These are phyloP conservation scores for Tulasnella sp. DNA, from an alignment of 768 basidiomycete species.

Conservation along the genomic window DNA sequence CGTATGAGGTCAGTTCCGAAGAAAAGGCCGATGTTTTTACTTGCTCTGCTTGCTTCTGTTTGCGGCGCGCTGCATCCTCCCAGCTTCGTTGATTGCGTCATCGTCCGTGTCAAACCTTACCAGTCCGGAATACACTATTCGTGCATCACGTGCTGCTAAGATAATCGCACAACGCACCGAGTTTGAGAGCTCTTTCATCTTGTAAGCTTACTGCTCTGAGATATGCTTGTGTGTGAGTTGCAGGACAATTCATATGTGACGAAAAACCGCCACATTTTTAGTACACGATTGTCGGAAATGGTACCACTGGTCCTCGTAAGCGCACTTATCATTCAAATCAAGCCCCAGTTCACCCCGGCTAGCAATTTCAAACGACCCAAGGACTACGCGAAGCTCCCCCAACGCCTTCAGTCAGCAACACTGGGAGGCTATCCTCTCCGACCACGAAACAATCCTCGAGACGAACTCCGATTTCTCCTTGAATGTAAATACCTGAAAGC, in stretches of 20 bases:
- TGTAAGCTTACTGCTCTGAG: too few relatives aligned
- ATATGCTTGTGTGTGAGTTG: too few relatives aligned
- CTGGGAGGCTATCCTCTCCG: slow-evolving; percentile 35
- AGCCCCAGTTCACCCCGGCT: neutral
- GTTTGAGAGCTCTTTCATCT: too few relatives aligned
- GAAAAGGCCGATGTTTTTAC: neutral
- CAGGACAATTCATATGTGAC: too few relatives aligned
- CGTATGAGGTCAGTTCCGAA: neutral
- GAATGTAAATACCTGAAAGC: slow-evolving; percentile 49
- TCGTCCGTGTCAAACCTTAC: neutral
- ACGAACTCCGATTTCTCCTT: slow-evolving; percentile 61
- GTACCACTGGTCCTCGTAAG: too few relatives aligned
- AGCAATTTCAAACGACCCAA: slow-evolving; percentile 15
- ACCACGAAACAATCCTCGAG: slow-evolving; percentile 79
- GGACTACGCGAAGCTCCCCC: slow-evolving; percentile 42
- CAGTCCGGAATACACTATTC: neutral
- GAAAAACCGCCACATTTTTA: too few relatives aligned
- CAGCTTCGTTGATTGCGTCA: neutral
- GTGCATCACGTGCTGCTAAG: neutral
- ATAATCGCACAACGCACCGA: too few relatives aligned
- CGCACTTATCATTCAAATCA: too few relatives aligned
- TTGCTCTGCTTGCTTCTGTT: neutral
- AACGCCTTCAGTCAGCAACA: slow-evolving; percentile 51
- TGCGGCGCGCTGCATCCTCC: neutral
- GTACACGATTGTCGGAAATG: too few relatives aligned